Percentiles rank a stretch among this genome's conserved stretches.
These are phyloP conservation scores for Luvunga scandens DNA, from an alignment of 345 rosid genomes.

Conservation along the genomic window DNA sequence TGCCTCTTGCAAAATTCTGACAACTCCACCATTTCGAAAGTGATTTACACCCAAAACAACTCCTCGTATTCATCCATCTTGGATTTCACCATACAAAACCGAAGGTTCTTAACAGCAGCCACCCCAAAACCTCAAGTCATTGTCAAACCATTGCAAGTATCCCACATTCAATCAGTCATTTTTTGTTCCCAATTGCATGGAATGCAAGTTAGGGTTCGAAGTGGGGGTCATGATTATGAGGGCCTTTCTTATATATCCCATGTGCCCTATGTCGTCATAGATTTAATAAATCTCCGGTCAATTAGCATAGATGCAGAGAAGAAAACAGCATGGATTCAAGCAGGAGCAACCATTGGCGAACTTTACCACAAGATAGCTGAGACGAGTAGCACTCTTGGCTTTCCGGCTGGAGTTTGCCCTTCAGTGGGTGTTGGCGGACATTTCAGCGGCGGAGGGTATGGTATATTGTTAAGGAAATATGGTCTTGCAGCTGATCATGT, in stretches of 20 bases:
- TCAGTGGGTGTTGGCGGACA: constrained; percentile 8
- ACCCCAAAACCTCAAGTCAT: constrained; percentile 16
- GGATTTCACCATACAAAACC: constrained; percentile 4
- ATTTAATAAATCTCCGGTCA: constrained; percentile 2
- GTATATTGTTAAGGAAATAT: not conserved
- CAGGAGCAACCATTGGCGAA: constrained; percentile 14
- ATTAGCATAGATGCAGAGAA: not conserved
- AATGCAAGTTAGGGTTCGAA: constrained; percentile 14
- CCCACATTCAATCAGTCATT: constrained; percentile 12
- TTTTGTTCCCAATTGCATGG: not conserved
- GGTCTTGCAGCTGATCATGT: not conserved
- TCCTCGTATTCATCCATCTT: constrained; percentile 11
- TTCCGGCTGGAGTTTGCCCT: constrained; percentile 17
- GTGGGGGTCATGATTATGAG: constrained; percentile 22
- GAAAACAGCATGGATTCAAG: constrained; percentile 15
- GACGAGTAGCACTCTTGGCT: constrained; percentile 11
- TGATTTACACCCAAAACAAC: not conserved
- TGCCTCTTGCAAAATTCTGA: not conserved
- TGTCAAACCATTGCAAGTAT: not conserved
- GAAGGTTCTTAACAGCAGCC: constrained; percentile 2
- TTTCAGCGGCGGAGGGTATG: constrained; percentile 5
- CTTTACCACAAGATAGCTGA: constrained; percentile 13
- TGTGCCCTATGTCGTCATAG: constrained; percentile 8
- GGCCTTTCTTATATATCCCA: constrained; percentile 12
- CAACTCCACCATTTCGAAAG: not conserved